Percentiles rank a stretch among this genome's conserved stretches.
These are phyloP conservation scores for Penicillium atrosanguineum DNA, from an alignment of 495 filamentous ascomycete genomes.

Conservation along the genomic window DNA sequence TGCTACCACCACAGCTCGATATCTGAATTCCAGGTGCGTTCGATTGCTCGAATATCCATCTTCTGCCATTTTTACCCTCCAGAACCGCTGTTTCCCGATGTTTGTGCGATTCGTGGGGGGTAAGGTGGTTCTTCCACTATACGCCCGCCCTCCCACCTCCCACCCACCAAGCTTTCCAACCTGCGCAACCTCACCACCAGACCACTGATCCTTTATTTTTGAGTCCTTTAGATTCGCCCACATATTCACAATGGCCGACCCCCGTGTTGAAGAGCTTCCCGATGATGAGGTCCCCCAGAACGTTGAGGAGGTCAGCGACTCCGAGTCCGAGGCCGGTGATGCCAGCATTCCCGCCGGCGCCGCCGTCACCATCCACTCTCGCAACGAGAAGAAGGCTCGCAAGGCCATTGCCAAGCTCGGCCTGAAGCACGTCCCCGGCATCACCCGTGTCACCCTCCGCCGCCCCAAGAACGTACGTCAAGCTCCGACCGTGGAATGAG, in stretches of 20 bases:
- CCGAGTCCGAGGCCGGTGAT: constrained; percentile 71
- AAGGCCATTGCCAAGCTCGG: constrained; percentile 98
- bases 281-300: constrained; percentile 76
- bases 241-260: constrained; percentile 81
- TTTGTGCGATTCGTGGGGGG: constrained; percentile 30
- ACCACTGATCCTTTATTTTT: not conserved
- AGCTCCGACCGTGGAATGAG: constrained; percentile 6
- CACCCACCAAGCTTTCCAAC: not conserved
- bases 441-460: constrained; percentile 95
- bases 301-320: constrained; percentile 73
- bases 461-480: constrained; percentile 89
- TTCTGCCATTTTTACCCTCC: constrained; percentile 23
- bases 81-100: constrained; percentile 26
- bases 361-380: constrained; percentile 86
- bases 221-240: constrained; percentile 27
- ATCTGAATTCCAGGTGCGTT: constrained; percentile 41
- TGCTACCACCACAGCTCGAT: constrained; percentile 38
- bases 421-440: constrained; percentile 91
- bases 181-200: not conserved
- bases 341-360: constrained; percentile 81
- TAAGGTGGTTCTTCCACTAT: constrained; percentile 20
- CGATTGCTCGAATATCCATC: constrained; percentile 10
- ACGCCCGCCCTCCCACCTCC: constrained; percentile 16
- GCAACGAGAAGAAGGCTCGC: constrained; percentile 99
- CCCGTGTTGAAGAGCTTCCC: constrained; percentile 94